Percentiles rank a stretch among this genome's conserved stretches.
Evolutionary conservation across 1,284 basidiomycete species (phyloP).

Genomic region (Phaffia rhodozyma): DNA sequence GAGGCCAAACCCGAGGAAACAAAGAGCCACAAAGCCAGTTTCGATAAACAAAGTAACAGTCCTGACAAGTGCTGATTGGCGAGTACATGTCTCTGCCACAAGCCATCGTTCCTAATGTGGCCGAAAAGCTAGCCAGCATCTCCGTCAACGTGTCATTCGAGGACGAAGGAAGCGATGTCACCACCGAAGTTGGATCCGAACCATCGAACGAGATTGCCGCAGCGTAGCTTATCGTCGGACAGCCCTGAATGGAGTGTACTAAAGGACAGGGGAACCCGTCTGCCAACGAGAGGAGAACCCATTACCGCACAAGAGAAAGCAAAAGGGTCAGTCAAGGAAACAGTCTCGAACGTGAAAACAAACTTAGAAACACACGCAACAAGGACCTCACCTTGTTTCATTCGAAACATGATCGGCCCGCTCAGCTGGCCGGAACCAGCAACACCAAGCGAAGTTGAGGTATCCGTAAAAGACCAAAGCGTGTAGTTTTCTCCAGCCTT

Average conservation of each 20-base stretch:
- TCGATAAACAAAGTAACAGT: conserved; percentile 62
- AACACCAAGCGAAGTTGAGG: conserved; percentile 14
- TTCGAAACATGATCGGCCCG: conserved; percentile 30
- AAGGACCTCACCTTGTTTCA: conserved; percentile 28
- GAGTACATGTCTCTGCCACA: conserved; percentile 74
- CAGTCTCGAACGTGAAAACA: background rate
- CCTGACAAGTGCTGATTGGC: conserved; percentile 58
- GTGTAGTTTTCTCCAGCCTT: conserved; percentile 30
- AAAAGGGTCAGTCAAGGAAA: background rate
- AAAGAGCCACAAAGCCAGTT: conserved; percentile 63
- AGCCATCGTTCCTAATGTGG: conserved; percentile 53
- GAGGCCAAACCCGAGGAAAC: conserved; percentile 39
- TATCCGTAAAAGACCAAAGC: conserved; percentile 24
- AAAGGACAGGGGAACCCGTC: conserved; percentile 61
- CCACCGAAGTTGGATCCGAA: conserved; percentile 25
- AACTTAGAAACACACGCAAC: background rate
- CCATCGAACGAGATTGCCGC: conserved; percentile 47
- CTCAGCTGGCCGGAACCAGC: conserved; percentile 21
- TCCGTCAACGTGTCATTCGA: conserved; percentile 38
- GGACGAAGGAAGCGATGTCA: conserved; percentile 38
- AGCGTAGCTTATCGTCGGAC: conserved; percentile 58
- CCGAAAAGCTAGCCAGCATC: conserved; percentile 60
- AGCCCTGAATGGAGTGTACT: conserved; percentile 49
- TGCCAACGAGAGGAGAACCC: conserved; percentile 23
- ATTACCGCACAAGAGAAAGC: background rate